Base-by-base conservation (phyloP, 768 basidiomycete genomes). In the Agrocybe pediades region DNA sequence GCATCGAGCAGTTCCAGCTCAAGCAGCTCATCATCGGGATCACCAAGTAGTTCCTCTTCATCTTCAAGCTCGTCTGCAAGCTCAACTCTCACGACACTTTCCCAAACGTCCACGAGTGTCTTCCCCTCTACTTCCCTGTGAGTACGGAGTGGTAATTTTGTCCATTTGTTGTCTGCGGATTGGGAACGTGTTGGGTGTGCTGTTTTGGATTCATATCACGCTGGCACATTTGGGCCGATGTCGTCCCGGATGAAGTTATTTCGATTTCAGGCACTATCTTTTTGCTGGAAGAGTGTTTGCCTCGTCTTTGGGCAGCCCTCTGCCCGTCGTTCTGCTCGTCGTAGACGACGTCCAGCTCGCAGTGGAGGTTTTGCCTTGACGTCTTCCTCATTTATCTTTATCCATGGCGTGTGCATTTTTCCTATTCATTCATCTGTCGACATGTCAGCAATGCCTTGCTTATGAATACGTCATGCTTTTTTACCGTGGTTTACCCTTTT, bases 31-130 rank as follows among this genome's bases (percentile, higher is more conserved):
- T n/a, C n/a, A n/a, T n/a, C n/a, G n/a, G n/a, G n/a, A n/a, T n/a
- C n/a, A n/a, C n/a, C n/a, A n/a, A n/a, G n/a, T n/a, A n/a, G n/a
- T n/a, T n/a, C n/a, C n/a, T n/a, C n/a, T n/a, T n/a, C n/a, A n/a
- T n/a, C n/a, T n/a, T n/a, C n/a, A n/a, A 53, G 36, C 33, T 45
- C 53, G 8, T 20, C 58, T 2, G 25, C 46, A 15, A 33, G 41
- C 20, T 44, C 55, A 16, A 39, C 26, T 1, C 33, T 57, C 5
- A 55, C 58, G 17, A 49, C 57, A 7, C 41, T 55, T 16, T 30
- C 55, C 33, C 26, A 54, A 33, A 29, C 55, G 15, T 57, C 61
- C 6, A 61, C 62, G 3, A 62, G 56, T 44, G 51, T 53, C 13
- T 48, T 51, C 20, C 20, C 53, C 17, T 51, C 54, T 39, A 58